Evolutionary conservation across 2,329 filamentous ascomycete genomes (phyloP), one percentile per base, ranked within the genome.

Genomic region (Diaporthe ilicicola): DNA sequence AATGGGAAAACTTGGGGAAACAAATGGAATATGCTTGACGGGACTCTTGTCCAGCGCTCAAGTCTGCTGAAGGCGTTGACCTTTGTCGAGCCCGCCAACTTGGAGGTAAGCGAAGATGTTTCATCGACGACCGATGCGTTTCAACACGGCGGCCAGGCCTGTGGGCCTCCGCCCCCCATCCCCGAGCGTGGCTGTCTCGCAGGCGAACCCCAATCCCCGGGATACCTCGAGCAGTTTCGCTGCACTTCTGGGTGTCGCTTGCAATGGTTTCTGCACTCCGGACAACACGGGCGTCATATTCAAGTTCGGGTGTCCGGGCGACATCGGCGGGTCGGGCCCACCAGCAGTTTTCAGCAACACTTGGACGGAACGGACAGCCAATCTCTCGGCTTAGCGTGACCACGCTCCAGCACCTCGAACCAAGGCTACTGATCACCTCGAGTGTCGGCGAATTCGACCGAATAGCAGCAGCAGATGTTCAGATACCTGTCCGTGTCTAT

Each of bases 41-140:
- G 42, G 19, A 32, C 8, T 15, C 15, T 22, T 15, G 19, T 10
- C 19, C 59, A 24, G 7, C n/a, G n/a, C n/a, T 34, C 42, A 62
- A 34, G 39, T 27, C 22, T 46, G 39, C 42, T 34, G 39, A 4
- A 46, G 27, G 42, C 42, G 12, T 48, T 27, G 19, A 62, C n/a
- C 6, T 42, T 48, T n/a, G 3, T 62, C 29, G 42, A 48, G 42
- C 13, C 42, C 59, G 19, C 42, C 59, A 62, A 19, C 59, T 48
- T 48, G 59, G 59, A 62, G 59, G 59, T 62, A 62, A 62, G 59
- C 59, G 42, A 44, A 48, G 42, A 34, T 62, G 59, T 62, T 62
- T 62, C 59, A 62, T 62, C 59, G 59, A 62, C 59, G 42, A 62
- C 59, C 59, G 48, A 62, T 42, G 27, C 42, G 59, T 62, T 62